Conservation (phyloP, 306 rosid genomes). For the Trichosanthes cucumerina region DNA sequence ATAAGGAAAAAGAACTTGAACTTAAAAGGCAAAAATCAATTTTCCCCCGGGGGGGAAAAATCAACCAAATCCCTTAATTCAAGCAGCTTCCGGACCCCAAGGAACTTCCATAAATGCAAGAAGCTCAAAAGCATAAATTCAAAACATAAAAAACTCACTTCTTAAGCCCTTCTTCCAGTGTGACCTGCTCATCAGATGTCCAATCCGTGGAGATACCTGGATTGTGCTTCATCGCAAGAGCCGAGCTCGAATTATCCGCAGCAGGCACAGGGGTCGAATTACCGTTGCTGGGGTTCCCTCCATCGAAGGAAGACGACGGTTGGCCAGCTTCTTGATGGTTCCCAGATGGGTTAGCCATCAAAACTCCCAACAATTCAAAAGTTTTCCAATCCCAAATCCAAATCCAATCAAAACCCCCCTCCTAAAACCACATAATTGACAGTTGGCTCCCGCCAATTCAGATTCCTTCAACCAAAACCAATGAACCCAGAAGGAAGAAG, state of each 20-base stretch:
- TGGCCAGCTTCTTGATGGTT: conserved; percentile 67
- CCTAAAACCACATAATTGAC: conserved; percentile 24
- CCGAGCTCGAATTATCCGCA: conserved; percentile 50
- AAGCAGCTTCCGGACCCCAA: background rate
- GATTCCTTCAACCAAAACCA: conserved; percentile 10
- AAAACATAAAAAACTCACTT: conserved; percentile 37
- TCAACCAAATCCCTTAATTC: background rate
- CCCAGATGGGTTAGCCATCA: conserved; percentile 72
- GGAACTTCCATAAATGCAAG: background rate
- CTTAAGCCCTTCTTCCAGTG: conserved; percentile 70
- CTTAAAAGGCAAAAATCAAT: background rate
- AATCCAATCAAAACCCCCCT: conserved; percentile 18
- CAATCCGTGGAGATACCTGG: conserved; percentile 86
- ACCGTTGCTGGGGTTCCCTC: conserved; percentile 45
- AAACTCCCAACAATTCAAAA: background rate
- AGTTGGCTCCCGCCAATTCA: conserved; percentile 69
- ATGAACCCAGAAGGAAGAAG: background rate
- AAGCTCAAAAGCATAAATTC: background rate
- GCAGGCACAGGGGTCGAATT: conserved; percentile 35
- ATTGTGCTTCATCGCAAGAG: conserved; percentile 70
- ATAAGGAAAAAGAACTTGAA: background rate
- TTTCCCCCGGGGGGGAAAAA: background rate
- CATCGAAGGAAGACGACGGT: conserved; percentile 59
- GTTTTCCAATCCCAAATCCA: conserved; percentile 9
- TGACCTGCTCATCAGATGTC: conserved; percentile 73